Conservation (phyloP, 169 alveolate genomes). For the Gregarina niphandrodes region DNA sequence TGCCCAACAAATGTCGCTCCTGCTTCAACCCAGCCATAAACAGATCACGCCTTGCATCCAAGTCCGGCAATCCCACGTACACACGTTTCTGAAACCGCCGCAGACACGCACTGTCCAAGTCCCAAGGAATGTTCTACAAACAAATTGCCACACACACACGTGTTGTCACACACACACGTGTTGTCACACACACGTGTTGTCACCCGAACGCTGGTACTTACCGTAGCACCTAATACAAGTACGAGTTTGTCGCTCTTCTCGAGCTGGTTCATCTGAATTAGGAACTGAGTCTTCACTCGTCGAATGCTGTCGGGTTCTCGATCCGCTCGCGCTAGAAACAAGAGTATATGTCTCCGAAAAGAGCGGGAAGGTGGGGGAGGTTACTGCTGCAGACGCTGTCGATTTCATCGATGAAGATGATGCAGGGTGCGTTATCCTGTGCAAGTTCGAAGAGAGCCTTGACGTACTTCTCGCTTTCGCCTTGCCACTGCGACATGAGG, state of each 20-base stretch:
- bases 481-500: conserved; percentile 75
- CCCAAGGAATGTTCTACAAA: conserved; percentile 70
- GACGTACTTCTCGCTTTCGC: conserved; percentile 77
- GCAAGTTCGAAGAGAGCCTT: conserved; percentile 70
- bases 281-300: conserved; percentile 60
- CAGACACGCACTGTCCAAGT: conserved; percentile 68
- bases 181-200: neutral
- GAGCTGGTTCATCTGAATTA: conserved; percentile 66
- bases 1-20: no score
- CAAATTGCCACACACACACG: conserved; percentile 33
- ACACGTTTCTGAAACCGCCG: conserved; percentile 70
- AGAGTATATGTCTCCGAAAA: neutral
- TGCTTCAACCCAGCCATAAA: conserved; percentile 1
- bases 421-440: conserved; percentile 57
- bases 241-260: conserved; percentile 3
- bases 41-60: conserved; percentile 36
- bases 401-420: conserved; percentile 57
- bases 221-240: neutral
- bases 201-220: neutral
- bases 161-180: neutral
- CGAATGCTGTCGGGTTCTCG: conserved; percentile 59
- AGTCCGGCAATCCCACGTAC: conserved; percentile 63
- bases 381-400: conserved; percentile 38
- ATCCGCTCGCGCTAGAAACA: conserved; percentile 28
- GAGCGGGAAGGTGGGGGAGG: neutral